Evolutionary conservation across 2,329 filamentous ascomycete genomes (phyloP).

Genomic region (Neofusicoccum ribis): DNA sequence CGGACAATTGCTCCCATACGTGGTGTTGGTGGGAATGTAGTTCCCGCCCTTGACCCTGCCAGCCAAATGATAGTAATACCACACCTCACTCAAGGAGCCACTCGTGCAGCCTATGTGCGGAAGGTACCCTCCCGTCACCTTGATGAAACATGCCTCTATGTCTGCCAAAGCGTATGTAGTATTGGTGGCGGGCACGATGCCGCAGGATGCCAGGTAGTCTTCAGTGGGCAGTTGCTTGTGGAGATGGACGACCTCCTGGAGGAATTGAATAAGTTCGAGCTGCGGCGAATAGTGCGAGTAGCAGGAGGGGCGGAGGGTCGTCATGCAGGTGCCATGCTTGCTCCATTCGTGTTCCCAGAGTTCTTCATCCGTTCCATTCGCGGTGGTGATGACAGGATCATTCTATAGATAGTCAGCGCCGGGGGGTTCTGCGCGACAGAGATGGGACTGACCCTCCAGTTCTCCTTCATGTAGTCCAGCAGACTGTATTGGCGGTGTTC

Average conservation of each 20-base stretch:
- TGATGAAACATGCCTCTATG: constrained; percentile 59
- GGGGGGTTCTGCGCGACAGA: background rate
- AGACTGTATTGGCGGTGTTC: constrained; percentile 56
- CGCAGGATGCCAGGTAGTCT: constrained; percentile 61
- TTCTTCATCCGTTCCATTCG: constrained; percentile 48
- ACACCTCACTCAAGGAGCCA: constrained; percentile 54
- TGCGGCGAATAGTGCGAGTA: constrained; percentile 59
- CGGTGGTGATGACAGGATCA: constrained; percentile 15
- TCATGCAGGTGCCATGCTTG: constrained; percentile 74
- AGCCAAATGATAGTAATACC: constrained; percentile 64
- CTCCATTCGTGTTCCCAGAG: constrained; percentile 73
- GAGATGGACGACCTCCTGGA: constrained; percentile 63
- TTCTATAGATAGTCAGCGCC: background rate
- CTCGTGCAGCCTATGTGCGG: constrained; percentile 61
- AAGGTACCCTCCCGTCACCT: constrained; percentile 50
- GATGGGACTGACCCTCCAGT: constrained; percentile 62
- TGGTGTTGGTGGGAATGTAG: constrained; percentile 59
- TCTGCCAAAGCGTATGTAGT: constrained; percentile 60
- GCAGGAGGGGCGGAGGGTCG: constrained; percentile 65
- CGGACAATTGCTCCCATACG: constrained; percentile 54
- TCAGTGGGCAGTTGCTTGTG: constrained; percentile 69
- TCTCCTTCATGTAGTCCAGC: constrained; percentile 66
- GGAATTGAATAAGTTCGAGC: constrained; percentile 69
- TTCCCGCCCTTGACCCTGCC: constrained; percentile 61
- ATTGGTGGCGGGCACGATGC: constrained; percentile 55